These are phyloP conservation scores for Aegilops tauschii DNA, from an alignment of 176 grass and related monocot genomes.

Conservation along the genomic window DNA sequence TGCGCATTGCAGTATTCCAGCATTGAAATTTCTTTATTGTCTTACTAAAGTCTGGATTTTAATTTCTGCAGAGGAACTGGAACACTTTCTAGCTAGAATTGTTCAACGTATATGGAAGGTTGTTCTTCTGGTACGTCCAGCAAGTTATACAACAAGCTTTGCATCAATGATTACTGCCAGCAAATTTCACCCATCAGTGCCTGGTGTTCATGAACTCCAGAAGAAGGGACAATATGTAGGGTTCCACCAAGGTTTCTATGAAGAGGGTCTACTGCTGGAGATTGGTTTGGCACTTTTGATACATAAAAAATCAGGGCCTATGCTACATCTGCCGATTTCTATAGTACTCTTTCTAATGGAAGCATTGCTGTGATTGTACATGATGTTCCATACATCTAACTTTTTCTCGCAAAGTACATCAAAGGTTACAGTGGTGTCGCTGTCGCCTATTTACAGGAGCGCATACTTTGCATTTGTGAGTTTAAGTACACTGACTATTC, in stretches of 20 bases:
- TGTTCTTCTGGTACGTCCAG: constrained; percentile 40
- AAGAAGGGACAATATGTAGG: constrained; percentile 32
- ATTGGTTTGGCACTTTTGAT: background rate
- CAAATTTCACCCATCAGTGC: constrained; percentile 42
- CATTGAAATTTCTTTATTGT: background rate
- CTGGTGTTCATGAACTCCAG: constrained; percentile 34
- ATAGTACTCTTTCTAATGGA: constrained; percentile 18
- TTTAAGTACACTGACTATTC: background rate
- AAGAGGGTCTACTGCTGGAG: constrained; percentile 8
- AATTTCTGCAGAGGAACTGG: constrained; percentile 30
- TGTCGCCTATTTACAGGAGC: constrained; percentile 33
- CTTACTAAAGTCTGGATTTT: background rate
- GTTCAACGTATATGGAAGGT: constrained; percentile 30
- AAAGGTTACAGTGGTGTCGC: constrained; percentile 32
- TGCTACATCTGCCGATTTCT: constrained; percentile 3
- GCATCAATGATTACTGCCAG: constrained; percentile 54
- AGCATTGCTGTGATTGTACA: constrained; percentile 34
- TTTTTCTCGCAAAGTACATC: constrained; percentile 40
- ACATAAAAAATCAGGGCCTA: constrained; percentile 28
- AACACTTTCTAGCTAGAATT: constrained; percentile 34
- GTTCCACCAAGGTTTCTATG: constrained; percentile 18
- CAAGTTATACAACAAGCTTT: constrained; percentile 51
- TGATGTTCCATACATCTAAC: background rate
- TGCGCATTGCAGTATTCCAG: background rate
- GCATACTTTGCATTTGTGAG: constrained; percentile 30